A percentile compares a stretch with the other conserved stretches of the same genome.
Evolutionary conservation across 1,139 yeast genomes (phyloP).

Genomic region (Candida anutae): DNA sequence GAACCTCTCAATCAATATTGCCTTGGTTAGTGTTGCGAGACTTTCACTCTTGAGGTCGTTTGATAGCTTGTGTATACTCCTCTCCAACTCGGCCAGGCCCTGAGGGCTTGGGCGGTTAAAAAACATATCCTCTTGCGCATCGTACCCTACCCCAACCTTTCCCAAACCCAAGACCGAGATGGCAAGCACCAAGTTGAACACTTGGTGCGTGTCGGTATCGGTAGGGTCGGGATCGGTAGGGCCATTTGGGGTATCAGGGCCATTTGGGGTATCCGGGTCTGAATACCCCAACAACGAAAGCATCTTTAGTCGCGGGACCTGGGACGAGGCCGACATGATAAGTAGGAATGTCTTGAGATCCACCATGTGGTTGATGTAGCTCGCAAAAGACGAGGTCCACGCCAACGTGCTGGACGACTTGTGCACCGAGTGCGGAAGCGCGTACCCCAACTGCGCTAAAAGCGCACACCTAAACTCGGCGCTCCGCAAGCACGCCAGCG

Average conservation of each 20-base stretch:
- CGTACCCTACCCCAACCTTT: constrained; percentile 21
- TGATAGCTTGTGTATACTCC: constrained; percentile 15
- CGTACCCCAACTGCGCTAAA: constrained; percentile 13
- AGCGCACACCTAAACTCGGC: constrained; percentile 7
- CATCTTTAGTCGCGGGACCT: constrained; percentile 16
- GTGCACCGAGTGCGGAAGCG: constrained; percentile 14
- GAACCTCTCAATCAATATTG: constrained; percentile 18
- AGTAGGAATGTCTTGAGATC: constrained; percentile 24
- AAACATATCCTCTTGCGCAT: constrained; percentile 16
- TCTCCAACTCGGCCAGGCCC: constrained; percentile 6
- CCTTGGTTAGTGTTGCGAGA: constrained; percentile 21
- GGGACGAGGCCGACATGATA: constrained; percentile 17
- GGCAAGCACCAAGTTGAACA: constrained; percentile 11
- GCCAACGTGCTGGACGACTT: constrained; percentile 4
- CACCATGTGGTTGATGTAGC: constrained; percentile 16
- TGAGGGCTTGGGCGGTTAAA: constrained; percentile 10
- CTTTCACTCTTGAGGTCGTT: constrained; percentile 18
- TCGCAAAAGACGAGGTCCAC: constrained; percentile 11
- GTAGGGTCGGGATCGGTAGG: too few relatives aligned
- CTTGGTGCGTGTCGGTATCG: constrained; percentile 6
- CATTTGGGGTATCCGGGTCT: too few relatives aligned
- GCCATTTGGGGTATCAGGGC: too few relatives aligned
- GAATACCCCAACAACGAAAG: constrained; percentile 20
- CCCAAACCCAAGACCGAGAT: constrained; percentile 22
- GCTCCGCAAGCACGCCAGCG: constrained; percentile 5